phyloP scores from a whole-genome alignment of 2,329 filamentous ascomycete species.

The Colletotrichum brevisporum region DNA sequence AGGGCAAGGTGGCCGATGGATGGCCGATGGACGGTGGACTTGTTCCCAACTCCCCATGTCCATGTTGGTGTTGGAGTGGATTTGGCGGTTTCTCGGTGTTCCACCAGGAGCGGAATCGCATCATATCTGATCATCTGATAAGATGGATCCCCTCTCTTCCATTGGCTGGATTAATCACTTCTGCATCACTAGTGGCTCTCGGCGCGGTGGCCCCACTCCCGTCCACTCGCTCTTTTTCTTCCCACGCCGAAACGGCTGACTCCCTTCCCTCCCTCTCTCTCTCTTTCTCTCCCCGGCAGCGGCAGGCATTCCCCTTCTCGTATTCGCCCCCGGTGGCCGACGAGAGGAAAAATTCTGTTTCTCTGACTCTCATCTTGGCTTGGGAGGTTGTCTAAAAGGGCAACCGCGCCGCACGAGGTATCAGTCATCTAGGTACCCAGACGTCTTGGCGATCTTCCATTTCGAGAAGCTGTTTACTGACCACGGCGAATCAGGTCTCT shows the following conservation, averaged over 20 bases:
- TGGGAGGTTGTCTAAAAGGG: conserved; percentile 1
- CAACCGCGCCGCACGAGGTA: conserved; percentile 17
- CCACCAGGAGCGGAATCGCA: conserved; percentile 34
- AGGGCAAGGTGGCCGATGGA: background rate
- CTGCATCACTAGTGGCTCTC: conserved; percentile 32
- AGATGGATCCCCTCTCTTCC: conserved; percentile 32
- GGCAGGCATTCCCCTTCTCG: background rate
- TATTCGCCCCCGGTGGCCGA: conserved; percentile 20
- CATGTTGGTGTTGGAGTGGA: background rate
- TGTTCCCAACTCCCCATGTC: background rate
- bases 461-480: background rate
- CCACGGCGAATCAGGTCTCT: conserved; percentile 9
- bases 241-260: conserved; percentile 3
- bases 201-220: conserved; percentile 18
- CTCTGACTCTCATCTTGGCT: background rate
- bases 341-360: conserved; percentile 1
- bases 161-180: conserved; percentile 31
- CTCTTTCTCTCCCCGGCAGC: no score
- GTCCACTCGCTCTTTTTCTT: conserved; percentile 3
- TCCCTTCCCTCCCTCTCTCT: conserved; percentile 9
- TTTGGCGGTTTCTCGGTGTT: background rate
- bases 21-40: background rate
- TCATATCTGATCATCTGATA: conserved; percentile 43
- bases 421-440: conserved; percentile 8
- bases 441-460: conserved; percentile 25